These are phyloP conservation scores for Aegilops tauschii DNA, from an alignment of 176 grass and related monocot genomes.

Conservation along the genomic window DNA sequence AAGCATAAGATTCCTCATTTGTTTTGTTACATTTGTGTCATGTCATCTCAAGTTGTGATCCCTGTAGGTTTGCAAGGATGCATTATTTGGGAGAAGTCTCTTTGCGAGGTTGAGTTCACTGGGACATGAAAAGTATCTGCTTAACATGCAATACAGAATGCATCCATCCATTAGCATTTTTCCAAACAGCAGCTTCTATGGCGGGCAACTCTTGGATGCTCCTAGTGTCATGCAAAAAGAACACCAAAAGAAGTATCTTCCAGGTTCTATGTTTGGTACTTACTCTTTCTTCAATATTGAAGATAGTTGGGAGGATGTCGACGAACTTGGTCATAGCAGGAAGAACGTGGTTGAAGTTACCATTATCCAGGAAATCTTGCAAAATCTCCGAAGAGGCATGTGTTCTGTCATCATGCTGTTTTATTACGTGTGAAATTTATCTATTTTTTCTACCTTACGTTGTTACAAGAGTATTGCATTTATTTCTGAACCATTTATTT, in stretches of 20 bases:
- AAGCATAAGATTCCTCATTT: not conserved
- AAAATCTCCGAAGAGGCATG: constrained; percentile 46
- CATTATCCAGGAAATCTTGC: constrained; percentile 48
- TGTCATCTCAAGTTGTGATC: not conserved
- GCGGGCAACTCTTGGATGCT: constrained; percentile 59
- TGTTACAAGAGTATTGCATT: not conserved
- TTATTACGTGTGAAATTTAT: not conserved
- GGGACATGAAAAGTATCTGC: constrained; percentile 61
- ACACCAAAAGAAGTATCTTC: constrained; percentile 45
- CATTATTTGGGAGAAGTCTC: constrained; percentile 68
- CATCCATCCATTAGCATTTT: constrained; percentile 81
- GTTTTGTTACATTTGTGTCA: constrained; percentile 9
- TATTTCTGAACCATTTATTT: not conserved
- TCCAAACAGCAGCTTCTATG: constrained; percentile 70
- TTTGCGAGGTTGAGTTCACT: constrained; percentile 79
- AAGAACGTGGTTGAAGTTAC: constrained; percentile 63
- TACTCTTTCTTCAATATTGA: constrained; percentile 76
- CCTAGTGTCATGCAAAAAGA: constrained; percentile 60
- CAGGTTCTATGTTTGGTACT: constrained; percentile 55
- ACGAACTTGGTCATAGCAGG: constrained; percentile 47
- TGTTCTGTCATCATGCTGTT: not conserved
- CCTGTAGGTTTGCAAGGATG: constrained; percentile 51
- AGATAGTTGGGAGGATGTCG: constrained; percentile 48
- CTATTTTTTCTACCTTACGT: not conserved
- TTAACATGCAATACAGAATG: constrained; percentile 88